A percentile compares a stretch with the other conserved stretches of the same genome.
Evolutionary conservation across 2,329 filamentous ascomycete genomes (phyloP).

Genomic region (Pestalotiopsis sp.): DNA sequence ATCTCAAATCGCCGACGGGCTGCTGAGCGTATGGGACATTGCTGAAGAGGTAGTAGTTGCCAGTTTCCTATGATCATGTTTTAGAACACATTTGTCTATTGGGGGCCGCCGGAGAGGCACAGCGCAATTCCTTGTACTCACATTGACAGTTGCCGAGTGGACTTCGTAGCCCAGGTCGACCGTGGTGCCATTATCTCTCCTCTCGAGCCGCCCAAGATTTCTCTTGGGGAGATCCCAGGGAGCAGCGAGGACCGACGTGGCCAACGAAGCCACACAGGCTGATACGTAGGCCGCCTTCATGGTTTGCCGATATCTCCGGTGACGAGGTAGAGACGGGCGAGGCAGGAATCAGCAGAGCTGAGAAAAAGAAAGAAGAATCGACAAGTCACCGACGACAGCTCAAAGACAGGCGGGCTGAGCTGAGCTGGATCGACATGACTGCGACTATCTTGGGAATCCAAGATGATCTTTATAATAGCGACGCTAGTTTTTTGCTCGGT

Average conservation of each 20-base stretch:
- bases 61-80: slow-evolving; percentile 22
- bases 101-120: neutral
- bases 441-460: neutral
- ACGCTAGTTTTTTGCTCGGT: neutral
- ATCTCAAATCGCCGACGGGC: slow-evolving; percentile 23
- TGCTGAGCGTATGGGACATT: slow-evolving; percentile 36
- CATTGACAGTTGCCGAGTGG: slow-evolving; percentile 25
- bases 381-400: neutral
- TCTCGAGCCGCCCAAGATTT: neutral
- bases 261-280: slow-evolving; percentile 2
- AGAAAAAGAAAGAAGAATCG: neutral
- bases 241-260: slow-evolving; percentile 1
- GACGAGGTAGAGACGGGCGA: neutral
- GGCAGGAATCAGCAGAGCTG: neutral
- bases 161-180: slow-evolving; percentile 30
- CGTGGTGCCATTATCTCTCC: slow-evolving; percentile 11
- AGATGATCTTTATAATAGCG: slow-evolving; percentile 4
- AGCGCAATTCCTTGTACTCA: slow-evolving; percentile 11
- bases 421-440: neutral
- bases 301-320: neutral
- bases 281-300: slow-evolving; percentile 7
- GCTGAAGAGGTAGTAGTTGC: slow-evolving; percentile 38
- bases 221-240: slow-evolving; percentile 1
- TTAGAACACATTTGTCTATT: neutral
- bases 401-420: neutral